Conservation (phyloP, 2,329 filamentous ascomycete genomes). For the Hymenoscyphus infarciens region DNA sequence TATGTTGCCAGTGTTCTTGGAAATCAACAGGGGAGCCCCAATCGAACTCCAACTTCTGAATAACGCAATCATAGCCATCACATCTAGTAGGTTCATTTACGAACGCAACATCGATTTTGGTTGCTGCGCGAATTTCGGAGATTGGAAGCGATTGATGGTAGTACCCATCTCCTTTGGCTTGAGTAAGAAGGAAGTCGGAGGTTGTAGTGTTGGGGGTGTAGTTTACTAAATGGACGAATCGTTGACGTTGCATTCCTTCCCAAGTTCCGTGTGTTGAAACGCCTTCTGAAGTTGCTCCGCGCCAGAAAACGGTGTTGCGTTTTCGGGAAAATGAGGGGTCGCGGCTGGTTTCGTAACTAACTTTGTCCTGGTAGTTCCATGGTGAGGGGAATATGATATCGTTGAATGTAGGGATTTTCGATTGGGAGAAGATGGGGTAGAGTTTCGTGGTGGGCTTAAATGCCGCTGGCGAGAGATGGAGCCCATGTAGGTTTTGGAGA, state of each 20-base stretch:
- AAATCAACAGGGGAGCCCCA: slow-evolving; percentile 31
- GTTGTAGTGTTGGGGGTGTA: slow-evolving; percentile 39
- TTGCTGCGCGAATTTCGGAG: slow-evolving; percentile 31
- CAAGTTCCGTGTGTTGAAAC: slow-evolving; percentile 36
- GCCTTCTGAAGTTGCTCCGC: slow-evolving; percentile 48
- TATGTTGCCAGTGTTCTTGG: slow-evolving; percentile 41
- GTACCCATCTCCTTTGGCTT: slow-evolving; percentile 37
- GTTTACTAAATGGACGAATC: slow-evolving; percentile 54
- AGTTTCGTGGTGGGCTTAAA: slow-evolving; percentile 44
- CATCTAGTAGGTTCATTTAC: slow-evolving; percentile 39
- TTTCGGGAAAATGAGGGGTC: slow-evolving; percentile 43
- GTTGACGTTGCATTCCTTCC: slow-evolving; percentile 56
- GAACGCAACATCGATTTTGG: slow-evolving; percentile 38
- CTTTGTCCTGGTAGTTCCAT: slow-evolving; percentile 40
- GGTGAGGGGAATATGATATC: slow-evolving; percentile 47
- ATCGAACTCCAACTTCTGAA: slow-evolving; percentile 34
- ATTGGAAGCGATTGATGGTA: slow-evolving; percentile 41
- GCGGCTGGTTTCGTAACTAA: slow-evolving; percentile 38
- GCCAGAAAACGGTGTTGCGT: slow-evolving; percentile 50
- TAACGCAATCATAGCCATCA: slow-evolving; percentile 35
- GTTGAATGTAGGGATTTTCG: slow-evolving; percentile 50
- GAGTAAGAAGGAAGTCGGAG: slow-evolving; percentile 24
- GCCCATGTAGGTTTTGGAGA: slow-evolving; percentile 48
- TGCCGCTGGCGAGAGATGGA: slow-evolving; percentile 45
- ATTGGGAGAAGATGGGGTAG: slow-evolving; percentile 54